phyloP scores from a whole-genome alignment of 202 grass and related monocot genomes.

The Bolboschoenoplectus hybrid region DNA sequence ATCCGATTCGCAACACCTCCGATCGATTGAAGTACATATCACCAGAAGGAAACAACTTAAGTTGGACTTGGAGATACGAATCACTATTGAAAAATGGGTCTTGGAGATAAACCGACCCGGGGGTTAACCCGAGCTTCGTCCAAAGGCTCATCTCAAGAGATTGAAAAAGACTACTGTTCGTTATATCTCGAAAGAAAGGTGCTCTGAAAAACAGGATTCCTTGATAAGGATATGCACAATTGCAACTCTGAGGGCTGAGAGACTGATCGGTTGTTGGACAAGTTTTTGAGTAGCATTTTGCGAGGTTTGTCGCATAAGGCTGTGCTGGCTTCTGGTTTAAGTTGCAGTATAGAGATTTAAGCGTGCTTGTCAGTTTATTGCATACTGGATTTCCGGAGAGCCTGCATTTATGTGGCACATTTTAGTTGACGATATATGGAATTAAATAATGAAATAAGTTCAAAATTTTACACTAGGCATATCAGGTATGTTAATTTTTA shows the following conservation, averaged over 20 bases:
- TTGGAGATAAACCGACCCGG: conserved; percentile 84
- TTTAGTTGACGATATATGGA: not conserved
- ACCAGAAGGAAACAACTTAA: conserved; percentile 80
- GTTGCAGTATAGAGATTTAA: conserved; percentile 57
- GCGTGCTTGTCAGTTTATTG: conserved; percentile 25
- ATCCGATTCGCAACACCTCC: conserved; percentile 74
- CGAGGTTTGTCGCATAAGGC: conserved; percentile 79
- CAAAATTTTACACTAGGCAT: not conserved
- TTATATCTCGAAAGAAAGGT: conserved; percentile 70
- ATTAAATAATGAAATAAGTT: not conserved
- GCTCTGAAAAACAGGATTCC: conserved; percentile 75
- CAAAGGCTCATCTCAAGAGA: conserved; percentile 70
- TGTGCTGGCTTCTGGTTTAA: conserved; percentile 30
- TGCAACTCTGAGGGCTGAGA: conserved; percentile 81
- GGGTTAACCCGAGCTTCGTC: conserved; percentile 66
- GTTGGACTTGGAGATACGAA: conserved; percentile 67
- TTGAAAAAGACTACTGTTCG: conserved; percentile 74
- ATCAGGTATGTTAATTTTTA: not conserved
- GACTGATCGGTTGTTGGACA: conserved; percentile 63
- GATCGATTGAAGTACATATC: conserved; percentile 66
- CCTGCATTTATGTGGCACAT: conserved; percentile 42
- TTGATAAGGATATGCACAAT: conserved; percentile 80
- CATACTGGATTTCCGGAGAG: conserved; percentile 85
- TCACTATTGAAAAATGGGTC: conserved; percentile 70
- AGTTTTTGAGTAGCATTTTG: conserved; percentile 53